A percentile compares a stretch with the other conserved stretches of the same genome.
phyloP scores from a whole-genome alignment of 2,329 filamentous ascomycete species.

The Trichoderma pleuroti region DNA sequence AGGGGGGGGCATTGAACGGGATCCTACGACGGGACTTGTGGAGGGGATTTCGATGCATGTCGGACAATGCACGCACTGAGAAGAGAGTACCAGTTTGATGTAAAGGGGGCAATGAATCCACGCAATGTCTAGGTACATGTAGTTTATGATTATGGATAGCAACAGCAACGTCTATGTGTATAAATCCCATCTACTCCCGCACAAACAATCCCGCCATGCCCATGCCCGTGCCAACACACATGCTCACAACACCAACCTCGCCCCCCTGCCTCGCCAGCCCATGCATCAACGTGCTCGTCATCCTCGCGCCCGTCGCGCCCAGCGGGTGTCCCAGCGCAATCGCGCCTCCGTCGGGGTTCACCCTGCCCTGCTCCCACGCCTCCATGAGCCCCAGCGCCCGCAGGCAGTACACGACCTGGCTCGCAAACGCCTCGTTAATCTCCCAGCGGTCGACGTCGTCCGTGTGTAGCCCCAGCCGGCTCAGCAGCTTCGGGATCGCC shows the following conservation, averaged over 20 bases:
- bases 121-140: not conserved
- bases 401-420: slow-evolving; percentile 66
- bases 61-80: not conserved
- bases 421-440: slow-evolving; percentile 81
- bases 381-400: slow-evolving; percentile 64
- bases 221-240: slow-evolving; percentile 86
- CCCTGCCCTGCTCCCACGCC: slow-evolving; percentile 60
- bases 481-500: slow-evolving; percentile 79
- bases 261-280: slow-evolving; percentile 67
- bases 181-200: slow-evolving; percentile 46
- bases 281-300: slow-evolving; percentile 67
- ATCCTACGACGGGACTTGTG: slow-evolving; percentile 39
- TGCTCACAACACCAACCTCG: slow-evolving; percentile 80
- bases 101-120: not conserved
- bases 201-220: slow-evolving; percentile 69
- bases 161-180: not conserved
- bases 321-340: slow-evolving; percentile 93
- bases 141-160: not conserved
- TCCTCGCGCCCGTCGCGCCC: slow-evolving; percentile 80
- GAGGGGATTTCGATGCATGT: slow-evolving; percentile 25
- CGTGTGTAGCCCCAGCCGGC: slow-evolving; percentile 60
- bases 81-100: not conserved
- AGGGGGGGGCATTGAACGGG: slow-evolving; percentile 42
- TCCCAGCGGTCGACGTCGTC: slow-evolving; percentile 83
- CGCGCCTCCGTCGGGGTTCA: slow-evolving; percentile 90